Base-by-base conservation (phyloP, 2,329 filamentous ascomycete species). In the Diplodia corticola region DNA sequence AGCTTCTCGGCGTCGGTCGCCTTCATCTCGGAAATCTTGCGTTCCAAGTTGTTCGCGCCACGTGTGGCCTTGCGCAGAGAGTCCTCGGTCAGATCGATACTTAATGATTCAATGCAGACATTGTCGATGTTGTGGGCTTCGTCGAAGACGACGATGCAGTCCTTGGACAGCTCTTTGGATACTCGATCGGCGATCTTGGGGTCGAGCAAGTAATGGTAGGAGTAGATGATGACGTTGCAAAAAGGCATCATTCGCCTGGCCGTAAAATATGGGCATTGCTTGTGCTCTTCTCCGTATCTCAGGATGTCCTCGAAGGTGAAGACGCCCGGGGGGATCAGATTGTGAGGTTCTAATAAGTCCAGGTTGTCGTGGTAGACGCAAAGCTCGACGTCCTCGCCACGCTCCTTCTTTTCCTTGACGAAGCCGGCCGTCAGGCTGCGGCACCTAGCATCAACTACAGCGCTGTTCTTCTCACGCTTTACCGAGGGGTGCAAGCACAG, bases 101-200 rank as follows among this genome's bases (percentile, higher is more conserved):
- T 99, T 13, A 98, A 82, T 1, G 95, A 94, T 75, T 99, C 95
- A 71, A 99, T 99, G 77, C 96, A 99, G 67, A 99, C 95, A 75
- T 99, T 99, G 84, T 99, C 95, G 72, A 99, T 99, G 75, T 99
- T 99, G 81, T 99, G 95, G 15, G 95, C 95, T 78, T 99, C 95
- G 74, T 99, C 95, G 70, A 99, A 99, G 3, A 99, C 95, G 22
- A 99, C 92, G 63, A 99, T 99, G 77, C 93, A 97, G 77, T 99
- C 96, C 72, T 97, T 97, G 0, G 95, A 97, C 12, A 99, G 86
- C 74, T 99, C 95, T 77, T 91, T 93, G 0, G 95, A 98, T 1
- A 98, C 93, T 67, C 94, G 80, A 75, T 99, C 95, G 13, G 95
- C 95, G 73, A 99, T 99, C 77, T 99, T 99, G 2, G 95, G 95